A percentile compares a stretch with the other conserved stretches of the same genome.
phyloP scores from a whole-genome alignment of 2,329 filamentous ascomycete genomes.

The Pseudogymnoascus sp. region DNA sequence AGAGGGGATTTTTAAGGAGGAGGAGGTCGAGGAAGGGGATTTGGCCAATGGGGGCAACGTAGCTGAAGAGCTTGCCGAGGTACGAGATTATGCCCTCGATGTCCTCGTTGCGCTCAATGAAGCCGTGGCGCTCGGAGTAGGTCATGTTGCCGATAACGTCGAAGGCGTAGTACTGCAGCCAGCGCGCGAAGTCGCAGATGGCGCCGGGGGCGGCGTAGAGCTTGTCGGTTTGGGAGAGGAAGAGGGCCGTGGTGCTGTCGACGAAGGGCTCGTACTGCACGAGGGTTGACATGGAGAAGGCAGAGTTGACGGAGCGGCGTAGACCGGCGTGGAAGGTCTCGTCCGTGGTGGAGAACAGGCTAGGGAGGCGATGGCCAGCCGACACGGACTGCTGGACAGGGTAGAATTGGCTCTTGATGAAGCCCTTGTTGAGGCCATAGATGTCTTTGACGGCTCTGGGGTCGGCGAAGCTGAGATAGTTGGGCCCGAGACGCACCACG shows the following conservation, averaged over 20 bases:
- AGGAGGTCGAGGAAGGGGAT: conserved; percentile 64
- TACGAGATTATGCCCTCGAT: conserved; percentile 67
- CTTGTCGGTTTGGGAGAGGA: conserved; percentile 54
- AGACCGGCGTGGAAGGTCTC: conserved; percentile 70
- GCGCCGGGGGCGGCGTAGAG: conserved; percentile 38
- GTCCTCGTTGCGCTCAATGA: conserved; percentile 66
- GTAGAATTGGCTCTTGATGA: conserved; percentile 75
- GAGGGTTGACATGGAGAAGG: conserved; percentile 69
- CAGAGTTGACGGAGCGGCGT: conserved; percentile 65
- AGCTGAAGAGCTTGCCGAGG: conserved; percentile 57
- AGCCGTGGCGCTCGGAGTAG: conserved; percentile 67
- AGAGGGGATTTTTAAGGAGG: conserved; percentile 67
- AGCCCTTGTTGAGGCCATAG: conserved; percentile 76
- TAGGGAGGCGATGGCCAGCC: conserved; percentile 59
- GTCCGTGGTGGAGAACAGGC: conserved; percentile 69
- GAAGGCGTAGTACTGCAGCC: conserved; percentile 76
- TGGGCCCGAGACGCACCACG: conserved; percentile 68
- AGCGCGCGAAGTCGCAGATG: conserved; percentile 58
- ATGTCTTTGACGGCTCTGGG: conserved; percentile 67
- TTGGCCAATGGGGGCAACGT: conserved; percentile 67
- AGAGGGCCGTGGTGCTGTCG: conserved; percentile 64
- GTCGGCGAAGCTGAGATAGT: conserved; percentile 64
- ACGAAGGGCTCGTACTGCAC: conserved; percentile 76
- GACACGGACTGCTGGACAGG: conserved; percentile 67
- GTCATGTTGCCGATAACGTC: conserved; percentile 75